phyloP scores from a whole-genome alignment of 1,284 basidiomycete genomes.

The Vanrija sp. region DNA sequence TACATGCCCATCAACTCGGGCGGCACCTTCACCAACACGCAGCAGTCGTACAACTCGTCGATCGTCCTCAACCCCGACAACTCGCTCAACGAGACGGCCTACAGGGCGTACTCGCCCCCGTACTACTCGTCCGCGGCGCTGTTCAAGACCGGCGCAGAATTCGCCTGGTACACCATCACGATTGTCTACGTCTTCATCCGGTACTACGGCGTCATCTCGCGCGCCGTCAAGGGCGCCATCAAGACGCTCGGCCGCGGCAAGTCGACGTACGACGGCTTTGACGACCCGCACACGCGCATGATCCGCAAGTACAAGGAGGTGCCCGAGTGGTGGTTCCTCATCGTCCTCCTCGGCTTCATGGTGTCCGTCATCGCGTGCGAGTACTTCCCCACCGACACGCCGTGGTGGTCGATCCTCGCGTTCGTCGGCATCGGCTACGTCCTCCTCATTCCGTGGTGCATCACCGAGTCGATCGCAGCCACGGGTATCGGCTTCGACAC shows the following conservation, averaged over 20 bases:
- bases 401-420: conserved; percentile 12
- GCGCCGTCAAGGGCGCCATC: conserved; percentile 1
- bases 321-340: conserved; percentile 70
- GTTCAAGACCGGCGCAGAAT: conserved; percentile 6
- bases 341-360: conserved; percentile 52
- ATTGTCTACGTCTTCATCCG: conserved; percentile 1
- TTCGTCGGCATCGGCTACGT: conserved; percentile 2
- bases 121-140: background rate
- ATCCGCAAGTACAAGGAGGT: conserved; percentile 63
- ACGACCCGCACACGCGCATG: background rate
- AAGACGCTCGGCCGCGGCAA: background rate
- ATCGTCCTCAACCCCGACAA: background rate
- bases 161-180: conserved; percentile 22
- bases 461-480: conserved; percentile 2
- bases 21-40: background rate
- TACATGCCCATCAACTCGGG: conserved; percentile 15
- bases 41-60: background rate
- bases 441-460: conserved; percentile 3
- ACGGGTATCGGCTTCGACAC: conserved; percentile 1
- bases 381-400: conserved; percentile 6
- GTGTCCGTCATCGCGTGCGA: background rate
- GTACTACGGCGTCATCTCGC: conserved; percentile 1
- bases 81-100: background rate
- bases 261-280: background rate
- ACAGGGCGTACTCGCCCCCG: no score